phyloP scores from a whole-genome alignment of 2,329 filamentous ascomycete species.

The Fonsecaea pedrosoi region DNA sequence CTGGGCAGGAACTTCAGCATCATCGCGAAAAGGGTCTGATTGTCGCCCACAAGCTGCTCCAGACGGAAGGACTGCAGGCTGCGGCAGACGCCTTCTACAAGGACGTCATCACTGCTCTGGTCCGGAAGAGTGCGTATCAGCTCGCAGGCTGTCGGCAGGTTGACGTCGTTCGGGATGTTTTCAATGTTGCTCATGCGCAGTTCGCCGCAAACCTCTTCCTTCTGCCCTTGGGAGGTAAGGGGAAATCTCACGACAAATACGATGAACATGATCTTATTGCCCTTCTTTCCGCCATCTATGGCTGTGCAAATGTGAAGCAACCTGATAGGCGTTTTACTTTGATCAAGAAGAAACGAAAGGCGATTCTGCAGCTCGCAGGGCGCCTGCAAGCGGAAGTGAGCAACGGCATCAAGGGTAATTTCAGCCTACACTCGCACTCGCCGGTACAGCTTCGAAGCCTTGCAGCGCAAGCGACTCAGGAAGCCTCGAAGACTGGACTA shows the following conservation, averaged over 20 bases:
- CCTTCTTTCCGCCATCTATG: slow-evolving; percentile 61
- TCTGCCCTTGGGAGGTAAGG: slow-evolving; percentile 61
- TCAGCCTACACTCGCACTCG: slow-evolving; percentile 60
- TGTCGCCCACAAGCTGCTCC: slow-evolving; percentile 16
- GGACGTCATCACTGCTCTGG: slow-evolving; percentile 53
- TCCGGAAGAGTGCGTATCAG: slow-evolving; percentile 55
- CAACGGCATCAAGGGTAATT: slow-evolving; percentile 60
- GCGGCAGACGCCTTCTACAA: slow-evolving; percentile 56
- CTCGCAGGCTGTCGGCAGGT: slow-evolving; percentile 55
- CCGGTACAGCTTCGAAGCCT: slow-evolving; percentile 48
- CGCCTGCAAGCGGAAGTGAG: slow-evolving; percentile 71
- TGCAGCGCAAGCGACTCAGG: slow-evolving; percentile 18
- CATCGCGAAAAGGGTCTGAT: not conserved
- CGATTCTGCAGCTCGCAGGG: slow-evolving; percentile 65
- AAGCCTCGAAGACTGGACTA: slow-evolving; percentile 15
- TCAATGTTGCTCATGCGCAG: slow-evolving; percentile 61
- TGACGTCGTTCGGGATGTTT: slow-evolving; percentile 58
- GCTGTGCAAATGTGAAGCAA: slow-evolving; percentile 62
- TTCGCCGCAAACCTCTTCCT: slow-evolving; percentile 63
- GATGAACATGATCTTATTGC: slow-evolving; percentile 62
- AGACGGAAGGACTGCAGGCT: slow-evolving; percentile 49
- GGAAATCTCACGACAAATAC: slow-evolving; percentile 59
- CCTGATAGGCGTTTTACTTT: slow-evolving; percentile 60
- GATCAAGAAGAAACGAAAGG: slow-evolving; percentile 55
- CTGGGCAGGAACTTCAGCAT: slow-evolving; percentile 1